Conservation (phyloP, 495 filamentous ascomycete species). For the Penicillium verhagenii region DNA sequence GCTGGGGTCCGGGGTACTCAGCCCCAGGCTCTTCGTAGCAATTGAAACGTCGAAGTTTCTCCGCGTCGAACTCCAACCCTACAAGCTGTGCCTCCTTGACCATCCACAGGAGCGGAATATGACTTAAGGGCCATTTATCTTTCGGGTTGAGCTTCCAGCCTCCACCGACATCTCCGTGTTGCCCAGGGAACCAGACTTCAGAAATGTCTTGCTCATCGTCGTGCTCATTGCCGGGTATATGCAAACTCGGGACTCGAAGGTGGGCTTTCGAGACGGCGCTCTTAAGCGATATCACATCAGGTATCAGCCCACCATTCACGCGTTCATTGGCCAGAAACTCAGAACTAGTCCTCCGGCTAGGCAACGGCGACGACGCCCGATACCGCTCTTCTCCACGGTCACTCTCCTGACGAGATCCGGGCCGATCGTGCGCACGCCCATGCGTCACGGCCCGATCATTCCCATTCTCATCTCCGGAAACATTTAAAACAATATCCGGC, state of each 20-base stretch:
- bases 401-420: not conserved
- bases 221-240: slow-evolving; percentile 32
- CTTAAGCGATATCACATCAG: slow-evolving; percentile 10
- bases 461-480: not conserved
- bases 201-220: slow-evolving; percentile 67
- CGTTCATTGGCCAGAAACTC: not conserved
- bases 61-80: slow-evolving; percentile 64
- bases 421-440: not conserved
- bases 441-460: too few species aligned
- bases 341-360: slow-evolving; percentile 4
- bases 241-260: slow-evolving; percentile 6
- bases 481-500: slow-evolving; percentile 13
- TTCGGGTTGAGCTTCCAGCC: slow-evolving; percentile 65
- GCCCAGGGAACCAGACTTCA: slow-evolving; percentile 79
- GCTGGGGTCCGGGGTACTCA: not conserved
- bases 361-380: slow-evolving; percentile 11
- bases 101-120: slow-evolving; percentile 78
- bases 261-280: slow-evolving; percentile 12
- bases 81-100: slow-evolving; percentile 70
- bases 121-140: slow-evolving; percentile 58
- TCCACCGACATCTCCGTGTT: slow-evolving; percentile 76
- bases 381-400: slow-evolving; percentile 10
- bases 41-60: slow-evolving; percentile 62
- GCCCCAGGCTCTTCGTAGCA: slow-evolving; percentile 42
- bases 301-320: not conserved